These are phyloP conservation scores for Calycina marina DNA, from an alignment of 2,329 filamentous ascomycete genomes.

Conservation along the genomic window DNA sequence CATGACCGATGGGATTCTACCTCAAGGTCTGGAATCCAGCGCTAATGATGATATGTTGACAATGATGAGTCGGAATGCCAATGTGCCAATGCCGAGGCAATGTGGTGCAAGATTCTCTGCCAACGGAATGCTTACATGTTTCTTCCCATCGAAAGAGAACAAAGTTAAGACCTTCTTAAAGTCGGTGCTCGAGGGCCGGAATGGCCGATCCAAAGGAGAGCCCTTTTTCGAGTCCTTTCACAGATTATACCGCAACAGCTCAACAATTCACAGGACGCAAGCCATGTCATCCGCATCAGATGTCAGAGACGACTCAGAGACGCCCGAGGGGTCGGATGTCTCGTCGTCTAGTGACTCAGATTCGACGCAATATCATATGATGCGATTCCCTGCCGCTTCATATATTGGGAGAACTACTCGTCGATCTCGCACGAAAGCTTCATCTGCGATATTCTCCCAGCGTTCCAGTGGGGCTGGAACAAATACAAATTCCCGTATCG, in stretches of 20 bases:
- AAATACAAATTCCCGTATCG: constrained; percentile 43
- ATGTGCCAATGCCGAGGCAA: constrained; percentile 40
- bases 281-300: constrained; percentile 19
- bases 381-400: constrained; percentile 17
- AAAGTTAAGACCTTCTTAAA: constrained; percentile 35
- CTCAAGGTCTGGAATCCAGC: constrained; percentile 42
- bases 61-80: constrained; percentile 32
- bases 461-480: constrained; percentile 21
- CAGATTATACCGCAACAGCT: constrained; percentile 34
- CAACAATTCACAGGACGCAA: constrained; percentile 29
- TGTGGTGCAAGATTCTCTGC: constrained; percentile 48
- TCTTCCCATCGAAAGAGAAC: constrained; percentile 53
- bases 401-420: constrained; percentile 17
- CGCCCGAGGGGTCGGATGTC: constrained; percentile 20
- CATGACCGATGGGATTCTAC: constrained; percentile 36
- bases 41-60: constrained; percentile 37
- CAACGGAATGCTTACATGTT: constrained; percentile 49
- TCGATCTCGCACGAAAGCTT: constrained; percentile 14
- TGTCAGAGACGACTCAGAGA: constrained; percentile 25
- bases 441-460: constrained; percentile 22
- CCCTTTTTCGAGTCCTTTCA: constrained; percentile 51
- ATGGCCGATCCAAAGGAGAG: constrained; percentile 30
- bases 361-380: constrained; percentile 19
- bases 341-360: constrained; percentile 23
- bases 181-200: constrained; percentile 31